Base-by-base conservation (phyloP, 192 early-diverging fungal genomes). In the Backusella westeae region DNA sequence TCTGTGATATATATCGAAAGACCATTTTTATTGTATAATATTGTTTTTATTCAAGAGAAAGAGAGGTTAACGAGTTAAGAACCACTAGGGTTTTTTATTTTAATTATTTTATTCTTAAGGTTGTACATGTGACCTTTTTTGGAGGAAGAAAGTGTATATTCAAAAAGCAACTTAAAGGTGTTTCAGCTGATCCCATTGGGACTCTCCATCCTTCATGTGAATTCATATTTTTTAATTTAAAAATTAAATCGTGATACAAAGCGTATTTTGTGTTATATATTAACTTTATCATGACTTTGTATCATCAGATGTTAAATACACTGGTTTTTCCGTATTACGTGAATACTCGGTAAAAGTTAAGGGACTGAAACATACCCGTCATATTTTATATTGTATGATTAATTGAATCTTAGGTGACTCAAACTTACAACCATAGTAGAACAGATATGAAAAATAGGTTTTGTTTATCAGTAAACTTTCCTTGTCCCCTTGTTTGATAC, bases 161-260 rank as follows among this genome's bases (percentile, higher is more conserved):
- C 15, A 29, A 67, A 29, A 67, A 67, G 29, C 34, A 67, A 67
- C 66, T 34, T 34, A 6, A 19, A 29, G 66, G 1, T 29, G 34
- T 35, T 34, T 34, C 66, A 67, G 34, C 23, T 67, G 34, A 67
- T 35, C 12, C 66, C 34, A 67, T 29, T 34, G 66, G 66, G 34
- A 34, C 26, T 15, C 29, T 1, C 10, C 32, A 26, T 41, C 1
- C 10, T 71, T 15, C 69, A 71, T 71, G 69, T 71, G 69, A 71
- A 71, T 71, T 71, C 69, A 71, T 69, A 39, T 69, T 69, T 56
- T 26, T 56, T 56, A 10, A 56, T 56, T 56, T 56, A 56, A 56
- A 56, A 56, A 7, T 9, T 21, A 10, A 21, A 56, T n/a, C n/a
- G 53, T 56, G 53, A 56, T 56, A 56, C 52, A 44, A 44, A 17